phyloP scores from a whole-genome alignment of 2,329 filamentous ascomycete species.

The Talaromyces albobiverticillius region DNA sequence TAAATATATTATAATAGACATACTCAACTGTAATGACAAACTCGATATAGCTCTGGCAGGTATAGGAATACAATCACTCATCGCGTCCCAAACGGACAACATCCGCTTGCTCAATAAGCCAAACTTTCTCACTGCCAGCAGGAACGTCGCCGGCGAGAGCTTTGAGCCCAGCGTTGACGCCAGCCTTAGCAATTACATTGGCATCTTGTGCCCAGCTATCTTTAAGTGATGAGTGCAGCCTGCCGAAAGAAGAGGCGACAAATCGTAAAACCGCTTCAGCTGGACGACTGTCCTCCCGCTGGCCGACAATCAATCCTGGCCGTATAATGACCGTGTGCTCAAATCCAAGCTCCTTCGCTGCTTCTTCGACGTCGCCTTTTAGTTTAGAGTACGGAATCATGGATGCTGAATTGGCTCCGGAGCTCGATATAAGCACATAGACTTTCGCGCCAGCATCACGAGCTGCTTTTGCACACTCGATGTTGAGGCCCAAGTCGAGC shows the following conservation, averaged over 20 bases:
- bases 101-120: slow-evolving; percentile 35
- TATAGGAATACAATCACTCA: slow-evolving; percentile 22
- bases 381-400: slow-evolving; percentile 61
- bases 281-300: slow-evolving; percentile 60
- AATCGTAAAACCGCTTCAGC: slow-evolving; percentile 57
- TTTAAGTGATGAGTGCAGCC: slow-evolving; percentile 52
- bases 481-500: slow-evolving; percentile 83
- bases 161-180: slow-evolving; percentile 37
- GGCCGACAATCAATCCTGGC: slow-evolving; percentile 73
- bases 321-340: slow-evolving; percentile 71
- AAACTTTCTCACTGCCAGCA: slow-evolving; percentile 39
- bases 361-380: slow-evolving; percentile 85
- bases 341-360: slow-evolving; percentile 68
- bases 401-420: slow-evolving; percentile 51
- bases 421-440: slow-evolving; percentile 72
- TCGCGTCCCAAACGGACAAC: slow-evolving; percentile 32
- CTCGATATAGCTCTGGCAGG: too few relatives aligned
- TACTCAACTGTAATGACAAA: slow-evolving; percentile 13
- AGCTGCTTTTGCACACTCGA: slow-evolving; percentile 72
- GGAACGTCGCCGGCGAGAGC: slow-evolving; percentile 40
- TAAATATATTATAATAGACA: neutral
- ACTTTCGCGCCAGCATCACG: slow-evolving; percentile 68
- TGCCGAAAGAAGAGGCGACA: slow-evolving; percentile 56
- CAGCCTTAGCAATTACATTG: slow-evolving; percentile 59
- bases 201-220: slow-evolving; percentile 72